Evolutionary conservation across 805 yeast genomes (phyloP).

Genomic region (Metschnikowia picachoensis): DNA sequence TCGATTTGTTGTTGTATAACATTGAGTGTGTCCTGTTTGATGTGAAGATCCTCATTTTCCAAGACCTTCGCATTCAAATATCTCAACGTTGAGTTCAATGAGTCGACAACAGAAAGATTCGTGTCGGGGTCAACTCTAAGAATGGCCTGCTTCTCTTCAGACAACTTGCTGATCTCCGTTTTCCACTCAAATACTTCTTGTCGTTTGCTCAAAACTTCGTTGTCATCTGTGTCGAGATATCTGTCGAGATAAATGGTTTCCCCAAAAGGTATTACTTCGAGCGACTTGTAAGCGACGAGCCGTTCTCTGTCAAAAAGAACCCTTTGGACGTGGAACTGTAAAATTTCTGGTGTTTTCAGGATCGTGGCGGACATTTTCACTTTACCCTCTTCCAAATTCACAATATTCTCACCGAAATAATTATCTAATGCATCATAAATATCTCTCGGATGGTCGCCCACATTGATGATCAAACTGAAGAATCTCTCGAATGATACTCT

Average conservation of each 20-base stretch:
- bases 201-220: slow-evolving; percentile 48
- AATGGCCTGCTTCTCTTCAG: slow-evolving; percentile 40
- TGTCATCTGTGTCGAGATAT: slow-evolving; percentile 68
- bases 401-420: slow-evolving; percentile 70
- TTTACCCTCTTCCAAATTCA: slow-evolving; percentile 65
- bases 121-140: slow-evolving; percentile 38
- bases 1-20: slow-evolving; percentile 46
- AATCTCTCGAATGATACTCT: slow-evolving; percentile 61
- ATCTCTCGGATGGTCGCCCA: slow-evolving; percentile 83
- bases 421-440: slow-evolving; percentile 88
- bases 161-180: slow-evolving; percentile 43
- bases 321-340: slow-evolving; percentile 92
- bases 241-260: slow-evolving; percentile 82
- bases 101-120: slow-evolving; percentile 34
- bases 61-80: slow-evolving; percentile 46
- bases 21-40: slow-evolving; percentile 45
- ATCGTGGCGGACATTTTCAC: slow-evolving; percentile 74
- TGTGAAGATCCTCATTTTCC: slow-evolving; percentile 29
- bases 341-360: slow-evolving; percentile 66
- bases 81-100: slow-evolving; percentile 51
- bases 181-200: slow-evolving; percentile 63
- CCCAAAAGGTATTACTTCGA: slow-evolving; percentile 76
- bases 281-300: slow-evolving; percentile 74
- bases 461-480: slow-evolving; percentile 75
- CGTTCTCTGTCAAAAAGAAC: slow-evolving; percentile 80